These are phyloP conservation scores for Cordyceps cicadae DNA, from an alignment of 2,329 filamentous ascomycete species.

Conservation along the genomic window DNA sequence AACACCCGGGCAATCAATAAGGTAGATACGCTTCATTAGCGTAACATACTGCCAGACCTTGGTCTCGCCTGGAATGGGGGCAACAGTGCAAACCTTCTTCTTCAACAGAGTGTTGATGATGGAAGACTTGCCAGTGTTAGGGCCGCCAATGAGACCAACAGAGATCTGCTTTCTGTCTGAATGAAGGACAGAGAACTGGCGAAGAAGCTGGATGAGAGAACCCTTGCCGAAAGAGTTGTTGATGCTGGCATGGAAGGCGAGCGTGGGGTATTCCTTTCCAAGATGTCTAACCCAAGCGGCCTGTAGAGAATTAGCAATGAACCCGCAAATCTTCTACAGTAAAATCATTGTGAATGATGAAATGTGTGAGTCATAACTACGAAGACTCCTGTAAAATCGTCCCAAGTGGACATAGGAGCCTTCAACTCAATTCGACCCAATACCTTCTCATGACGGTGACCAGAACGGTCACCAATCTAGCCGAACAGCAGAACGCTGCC, in stretches of 20 bases:
- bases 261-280: slow-evolving; percentile 84
- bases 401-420: slow-evolving; percentile 48
- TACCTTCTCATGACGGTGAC: slow-evolving; percentile 64
- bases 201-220: slow-evolving; percentile 79
- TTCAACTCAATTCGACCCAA: slow-evolving; percentile 98
- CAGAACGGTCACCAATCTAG: slow-evolving; percentile 83
- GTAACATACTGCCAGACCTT: slow-evolving; percentile 99
- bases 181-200: slow-evolving; percentile 88
- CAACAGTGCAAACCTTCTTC: slow-evolving; percentile 89
- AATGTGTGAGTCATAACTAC: slow-evolving; percentile 97
- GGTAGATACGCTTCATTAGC: slow-evolving; percentile 78
- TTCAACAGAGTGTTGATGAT: slow-evolving; percentile 95
- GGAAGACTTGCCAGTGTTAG: slow-evolving; percentile 91
- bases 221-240: slow-evolving; percentile 97
- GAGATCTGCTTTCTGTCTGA: slow-evolving; percentile 89
- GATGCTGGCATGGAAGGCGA: slow-evolving; percentile 90
- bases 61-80: slow-evolving; percentile 91
- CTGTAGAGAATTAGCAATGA: slow-evolving; percentile 39
- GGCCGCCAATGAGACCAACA: slow-evolving; percentile 69
- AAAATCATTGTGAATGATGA: slow-evolving; percentile 13
- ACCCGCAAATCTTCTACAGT: slow-evolving; percentile 11
- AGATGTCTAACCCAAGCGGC: slow-evolving; percentile 85
- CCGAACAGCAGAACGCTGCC: slow-evolving; percentile 31
- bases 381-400: slow-evolving; percentile 65
- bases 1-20: slow-evolving; percentile 95